phyloP scores from a whole-genome alignment of 345 rosid species.

The Populus tremula region DNA sequence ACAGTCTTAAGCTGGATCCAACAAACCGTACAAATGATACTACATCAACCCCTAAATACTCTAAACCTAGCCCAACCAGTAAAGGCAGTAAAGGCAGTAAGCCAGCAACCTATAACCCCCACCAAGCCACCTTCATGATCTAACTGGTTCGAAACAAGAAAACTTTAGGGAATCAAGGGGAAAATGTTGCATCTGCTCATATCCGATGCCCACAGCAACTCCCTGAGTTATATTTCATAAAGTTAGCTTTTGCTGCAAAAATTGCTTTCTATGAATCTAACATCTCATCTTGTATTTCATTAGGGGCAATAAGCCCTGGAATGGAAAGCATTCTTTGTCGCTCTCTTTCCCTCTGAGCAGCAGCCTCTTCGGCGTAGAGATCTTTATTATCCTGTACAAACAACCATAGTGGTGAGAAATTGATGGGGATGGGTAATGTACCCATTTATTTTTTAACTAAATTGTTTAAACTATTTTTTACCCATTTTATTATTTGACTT shows the following conservation, averaged over 20 bases:
- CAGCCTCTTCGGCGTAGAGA: constrained; percentile 77
- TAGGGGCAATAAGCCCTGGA: constrained; percentile 76
- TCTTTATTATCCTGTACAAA: constrained; percentile 67
- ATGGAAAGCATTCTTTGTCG: constrained; percentile 69
- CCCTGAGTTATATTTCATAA: constrained; percentile 21
- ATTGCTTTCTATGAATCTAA: constrained; percentile 54
- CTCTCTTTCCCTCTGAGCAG: constrained; percentile 68
- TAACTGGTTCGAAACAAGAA: constrained; percentile 22
- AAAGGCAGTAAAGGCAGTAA: constrained; percentile 20
- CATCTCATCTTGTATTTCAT: constrained; percentile 79
- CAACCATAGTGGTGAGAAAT: neutral
- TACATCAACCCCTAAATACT: constrained; percentile 49
- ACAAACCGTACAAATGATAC: constrained; percentile 34
- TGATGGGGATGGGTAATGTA: neutral
- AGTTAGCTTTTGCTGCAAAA: constrained; percentile 27
- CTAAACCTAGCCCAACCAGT: constrained; percentile 42
- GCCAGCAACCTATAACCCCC: constrained; percentile 22
- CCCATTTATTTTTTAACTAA: neutral
- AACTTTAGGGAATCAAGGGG: constrained; percentile 10
- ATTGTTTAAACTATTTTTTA: neutral
- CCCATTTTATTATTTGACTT: neutral
- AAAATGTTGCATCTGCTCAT: constrained; percentile 28
- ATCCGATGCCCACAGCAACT: constrained; percentile 18
- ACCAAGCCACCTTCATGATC: constrained; percentile 10
- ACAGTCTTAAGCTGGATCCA: constrained; percentile 27